Evolutionary conservation across 371 early-diverging fungal species (phyloP).

Genomic region (Choanephora cucurbitarum): DNA sequence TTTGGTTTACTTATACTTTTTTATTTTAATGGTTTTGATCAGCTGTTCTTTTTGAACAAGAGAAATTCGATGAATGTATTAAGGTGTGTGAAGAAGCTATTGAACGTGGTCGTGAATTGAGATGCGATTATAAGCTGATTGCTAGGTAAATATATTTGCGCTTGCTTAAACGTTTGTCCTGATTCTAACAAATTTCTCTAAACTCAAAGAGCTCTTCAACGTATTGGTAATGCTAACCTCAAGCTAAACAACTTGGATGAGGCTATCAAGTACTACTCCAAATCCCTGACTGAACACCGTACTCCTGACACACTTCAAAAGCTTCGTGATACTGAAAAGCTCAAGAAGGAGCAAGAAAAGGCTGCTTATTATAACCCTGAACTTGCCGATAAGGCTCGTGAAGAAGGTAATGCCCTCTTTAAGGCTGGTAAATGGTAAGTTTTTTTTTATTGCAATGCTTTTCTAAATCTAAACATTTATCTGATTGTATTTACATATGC

Average conservation of each 20-base stretch:
- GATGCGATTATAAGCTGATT: conserved; percentile 94
- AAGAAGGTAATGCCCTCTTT: conserved; percentile 92
- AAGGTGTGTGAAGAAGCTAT: conserved; percentile 90
- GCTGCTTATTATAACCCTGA: conserved; percentile 84
- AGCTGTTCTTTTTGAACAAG: conserved; percentile 95
- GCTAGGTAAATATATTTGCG: conserved; percentile 79
- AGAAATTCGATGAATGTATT: conserved; percentile 89
- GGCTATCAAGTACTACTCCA: conserved; percentile 91
- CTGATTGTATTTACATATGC: not conserved
- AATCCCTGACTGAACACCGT: conserved; percentile 95
- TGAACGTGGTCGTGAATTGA: conserved; percentile 87
- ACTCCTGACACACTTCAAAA: conserved; percentile 91
- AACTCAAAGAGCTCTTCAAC: conserved; percentile 76
- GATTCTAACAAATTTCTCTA: no score
- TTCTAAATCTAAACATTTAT: no score
- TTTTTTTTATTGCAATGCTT: not conserved
- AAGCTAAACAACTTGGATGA: conserved; percentile 79
- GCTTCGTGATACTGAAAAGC: conserved; percentile 88
- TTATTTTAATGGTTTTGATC: not conserved
- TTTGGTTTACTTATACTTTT: not conserved
- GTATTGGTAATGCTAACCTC: conserved; percentile 89
- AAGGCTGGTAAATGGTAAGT: conserved; percentile 78
- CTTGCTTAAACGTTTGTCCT: no score
- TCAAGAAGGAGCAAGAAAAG: conserved; percentile 76
- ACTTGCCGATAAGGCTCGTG: conserved; percentile 90